Percentiles rank a stretch among this genome's conserved stretches.
These are phyloP conservation scores for Kwoniella sp. DNA, from an alignment of 768 basidiomycete genomes.

Conservation along the genomic window DNA sequence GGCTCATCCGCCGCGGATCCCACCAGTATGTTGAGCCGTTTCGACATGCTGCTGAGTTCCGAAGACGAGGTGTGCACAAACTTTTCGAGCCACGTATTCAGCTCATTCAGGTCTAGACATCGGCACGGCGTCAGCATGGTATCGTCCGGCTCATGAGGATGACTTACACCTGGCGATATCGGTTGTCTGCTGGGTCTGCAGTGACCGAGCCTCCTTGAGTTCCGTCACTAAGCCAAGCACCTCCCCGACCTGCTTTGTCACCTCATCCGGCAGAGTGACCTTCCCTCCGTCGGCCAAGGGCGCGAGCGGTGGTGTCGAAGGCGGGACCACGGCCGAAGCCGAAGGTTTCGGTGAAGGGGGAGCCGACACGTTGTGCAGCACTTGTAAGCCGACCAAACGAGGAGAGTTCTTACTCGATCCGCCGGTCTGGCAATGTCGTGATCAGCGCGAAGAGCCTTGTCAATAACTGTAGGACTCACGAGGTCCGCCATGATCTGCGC, in stretches of 20 bases:
- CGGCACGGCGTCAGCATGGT: constrained; percentile 8
- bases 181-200: constrained; percentile 47
- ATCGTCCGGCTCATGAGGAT: not conserved
- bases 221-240: constrained; percentile 40
- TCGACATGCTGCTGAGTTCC: constrained; percentile 63
- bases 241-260: constrained; percentile 35
- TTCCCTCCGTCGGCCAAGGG: not conserved
- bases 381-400: constrained; percentile 29
- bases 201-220: constrained; percentile 37
- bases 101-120: constrained; percentile 33
- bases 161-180: constrained; percentile 49
- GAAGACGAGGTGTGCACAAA: constrained; percentile 73
- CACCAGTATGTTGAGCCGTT: constrained; percentile 62
- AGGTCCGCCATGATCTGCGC: constrained; percentile 43
- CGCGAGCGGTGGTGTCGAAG: not conserved
- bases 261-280: constrained; percentile 8
- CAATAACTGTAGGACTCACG: constrained; percentile 18
- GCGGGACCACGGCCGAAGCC: not conserved
- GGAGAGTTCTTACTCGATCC: constrained; percentile 31
- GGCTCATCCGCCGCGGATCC: constrained; percentile 14
- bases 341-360: constrained; percentile 9
- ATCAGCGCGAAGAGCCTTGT: not conserved
- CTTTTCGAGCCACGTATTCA: constrained; percentile 69
- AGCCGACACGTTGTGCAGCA: constrained; percentile 28
- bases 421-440: constrained; percentile 21